Evolutionary conservation across 495 filamentous ascomycete genomes (phyloP).

Genomic region (Entonaema liquescens): DNA sequence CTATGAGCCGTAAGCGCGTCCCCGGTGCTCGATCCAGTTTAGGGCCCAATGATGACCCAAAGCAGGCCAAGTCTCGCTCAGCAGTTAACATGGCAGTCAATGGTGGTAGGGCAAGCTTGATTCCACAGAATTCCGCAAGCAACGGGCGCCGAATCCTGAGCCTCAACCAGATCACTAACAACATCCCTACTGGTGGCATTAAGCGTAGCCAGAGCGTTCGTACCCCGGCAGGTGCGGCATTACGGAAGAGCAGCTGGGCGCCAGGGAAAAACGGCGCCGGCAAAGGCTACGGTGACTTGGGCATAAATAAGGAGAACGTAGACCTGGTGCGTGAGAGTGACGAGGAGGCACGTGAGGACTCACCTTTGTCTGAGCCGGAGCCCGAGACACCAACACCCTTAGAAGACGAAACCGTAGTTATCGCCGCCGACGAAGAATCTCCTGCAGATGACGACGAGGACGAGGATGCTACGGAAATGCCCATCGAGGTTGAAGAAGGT

Average conservation of each 20-base stretch:
- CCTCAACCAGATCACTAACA: slow-evolving; percentile 85
- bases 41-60: slow-evolving; percentile 36
- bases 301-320: slow-evolving; percentile 58
- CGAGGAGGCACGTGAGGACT: slow-evolving; percentile 49
- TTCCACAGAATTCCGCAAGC: slow-evolving; percentile 58
- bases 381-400: slow-evolving; percentile 34
- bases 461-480: slow-evolving; percentile 27
- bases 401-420: slow-evolving; percentile 39
- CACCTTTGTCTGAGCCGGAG: slow-evolving; percentile 31
- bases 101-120: slow-evolving; percentile 50
- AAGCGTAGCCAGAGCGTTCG: slow-evolving; percentile 68
- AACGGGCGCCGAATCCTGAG: slow-evolving; percentile 82
- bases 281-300: slow-evolving; percentile 59
- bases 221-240: slow-evolving; percentile 71
- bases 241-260: slow-evolving; percentile 81
- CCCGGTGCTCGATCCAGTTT: slow-evolving; percentile 57
- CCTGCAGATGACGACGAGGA: slow-evolving; percentile 22
- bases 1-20: slow-evolving; percentile 80
- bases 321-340: slow-evolving; percentile 56
- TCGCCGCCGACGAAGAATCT: slow-evolving; percentile 35
- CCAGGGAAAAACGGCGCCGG: slow-evolving; percentile 52
- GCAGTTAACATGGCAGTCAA: slow-evolving; percentile 57
- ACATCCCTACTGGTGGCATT: slow-evolving; percentile 68
- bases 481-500: slow-evolving; percentile 15
- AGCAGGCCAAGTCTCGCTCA: slow-evolving; percentile 53